Base-by-base conservation (phyloP, 805 yeast genomes). In the Diddensiella transvaalensis region DNA sequence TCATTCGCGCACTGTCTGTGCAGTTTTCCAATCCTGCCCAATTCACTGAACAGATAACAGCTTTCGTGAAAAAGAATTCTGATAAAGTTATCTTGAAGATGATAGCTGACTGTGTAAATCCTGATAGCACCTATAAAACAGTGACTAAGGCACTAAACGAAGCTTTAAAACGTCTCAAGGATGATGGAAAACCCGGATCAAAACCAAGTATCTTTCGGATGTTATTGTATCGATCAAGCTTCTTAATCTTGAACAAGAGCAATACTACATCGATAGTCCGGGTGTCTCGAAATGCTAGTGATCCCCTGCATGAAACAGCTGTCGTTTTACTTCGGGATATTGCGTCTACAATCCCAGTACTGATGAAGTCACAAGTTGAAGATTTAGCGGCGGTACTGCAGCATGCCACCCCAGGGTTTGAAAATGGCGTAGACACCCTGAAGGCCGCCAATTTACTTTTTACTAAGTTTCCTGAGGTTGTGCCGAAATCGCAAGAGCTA, bases 81-180 rank as follows among this genome's bases (percentile, higher is more conserved):
- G 15, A n/a, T 13, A 23, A n/a, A 15, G n/a, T 22, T 19, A 35
- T 71, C 95, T 48, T 69, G 53, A 75, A 79, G 57, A 69, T 86
- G 48, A 52, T 87, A 6, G 76, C 70, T 51, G 63, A 74, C 3
- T 80, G 85, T 52, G 69, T 77, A 5, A 69, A 80, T 4, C 67
- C 79, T 1, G 82, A 79, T 2, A 76, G 82, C 2, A 85, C 83
- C 44, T 83, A 79, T 60, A 70, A 68, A 22, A 77, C 85, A 0
- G 74, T 87, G 2, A 69, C 70, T 29, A 83, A 77, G 47, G 76
- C 89, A 4, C 72, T 82, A 46, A 78, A 76, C 49, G 95, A 87
- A 59, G 62, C 88, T 11, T 35, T 37, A 4, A 24, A 47, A 3
- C 19, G 42, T 8, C 24, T 44, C 3, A 19, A 22, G 47, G 33